phyloP scores from a whole-genome alignment of 163 green algal genomes.

The Chlamydomonas reinhardtii region DNA sequence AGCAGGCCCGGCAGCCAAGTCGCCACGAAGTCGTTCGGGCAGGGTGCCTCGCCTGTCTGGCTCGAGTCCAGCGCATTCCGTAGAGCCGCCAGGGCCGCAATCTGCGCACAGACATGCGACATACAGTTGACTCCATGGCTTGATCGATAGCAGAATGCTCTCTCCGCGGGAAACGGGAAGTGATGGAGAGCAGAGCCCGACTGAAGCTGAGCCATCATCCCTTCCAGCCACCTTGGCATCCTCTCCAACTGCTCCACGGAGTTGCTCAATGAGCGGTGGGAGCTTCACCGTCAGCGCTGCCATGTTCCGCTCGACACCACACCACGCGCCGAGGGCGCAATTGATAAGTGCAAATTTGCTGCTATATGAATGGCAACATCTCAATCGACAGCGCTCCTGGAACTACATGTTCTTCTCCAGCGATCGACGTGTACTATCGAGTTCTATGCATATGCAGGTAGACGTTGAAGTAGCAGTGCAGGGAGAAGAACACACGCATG shows the following conservation, averaged over 20 bases:
- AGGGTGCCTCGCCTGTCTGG: not conserved
- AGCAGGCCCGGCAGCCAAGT: slow-evolving; percentile 33
- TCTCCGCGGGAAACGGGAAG: not conserved
- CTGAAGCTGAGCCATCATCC: too few relatives aligned
- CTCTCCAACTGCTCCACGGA: slow-evolving; percentile 7
- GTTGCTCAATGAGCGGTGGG: slow-evolving; percentile 13
- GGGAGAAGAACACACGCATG: too few relatives aligned
- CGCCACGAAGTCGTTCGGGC: slow-evolving; percentile 25
- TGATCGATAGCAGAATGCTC: not conserved
- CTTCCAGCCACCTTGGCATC: slow-evolving; percentile 8
- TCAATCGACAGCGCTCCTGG: too few relatives aligned
- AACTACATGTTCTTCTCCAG: too few relatives aligned
- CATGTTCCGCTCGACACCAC: not conserved
- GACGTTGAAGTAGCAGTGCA: too few relatives aligned
- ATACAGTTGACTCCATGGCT: too few relatives aligned
- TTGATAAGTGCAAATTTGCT: not conserved
- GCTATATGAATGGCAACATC: not conserved
- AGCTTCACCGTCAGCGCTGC: slow-evolving; percentile 8
- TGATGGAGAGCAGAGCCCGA: not conserved
- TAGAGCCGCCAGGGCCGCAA: slow-evolving; percentile 19
- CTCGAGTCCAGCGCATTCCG: slow-evolving; percentile 31
- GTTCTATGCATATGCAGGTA: too few relatives aligned
- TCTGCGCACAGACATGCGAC: not conserved
- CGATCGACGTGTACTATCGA: too few relatives aligned
- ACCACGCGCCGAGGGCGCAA: not conserved